Percentiles rank a stretch among this genome's conserved stretches.
These are phyloP conservation scores for Euphorbia tirucalli DNA, from an alignment of 345 rosid species.

Conservation along the genomic window DNA sequence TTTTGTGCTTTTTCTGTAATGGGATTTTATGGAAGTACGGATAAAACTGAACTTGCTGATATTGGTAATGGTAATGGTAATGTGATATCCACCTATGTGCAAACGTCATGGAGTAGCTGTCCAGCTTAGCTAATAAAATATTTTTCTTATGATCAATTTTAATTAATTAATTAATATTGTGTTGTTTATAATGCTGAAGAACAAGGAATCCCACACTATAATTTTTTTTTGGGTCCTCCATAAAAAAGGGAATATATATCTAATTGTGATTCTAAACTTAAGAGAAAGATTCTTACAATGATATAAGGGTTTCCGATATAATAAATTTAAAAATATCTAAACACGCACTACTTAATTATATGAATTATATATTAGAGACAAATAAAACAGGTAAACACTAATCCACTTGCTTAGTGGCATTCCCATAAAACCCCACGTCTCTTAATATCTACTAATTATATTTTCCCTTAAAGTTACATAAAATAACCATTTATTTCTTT, in stretches of 20 bases:
- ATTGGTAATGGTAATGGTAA: background rate
- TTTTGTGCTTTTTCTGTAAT: background rate
- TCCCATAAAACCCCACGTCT: conserved; percentile 30
- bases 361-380: conserved; percentile 12
- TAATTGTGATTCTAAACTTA: no score
- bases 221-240: conserved; percentile 31
- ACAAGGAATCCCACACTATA: conserved; percentile 16
- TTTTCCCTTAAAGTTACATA: background rate
- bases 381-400: conserved; percentile 20
- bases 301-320: background rate
- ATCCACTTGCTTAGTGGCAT: conserved; percentile 43
- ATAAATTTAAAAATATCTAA: conserved; percentile 11
- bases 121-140: background rate
- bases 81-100: conserved; percentile 24
- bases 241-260: conserved; percentile 8
- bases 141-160: background rate
- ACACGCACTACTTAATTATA: conserved; percentile 20
- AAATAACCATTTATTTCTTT: background rate
- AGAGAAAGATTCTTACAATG: conserved; percentile 19
- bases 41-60: background rate
- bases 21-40: background rate
- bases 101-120: conserved; percentile 6
- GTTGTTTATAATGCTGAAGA: background rate
- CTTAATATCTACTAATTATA: background rate
- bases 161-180: background rate